These are phyloP conservation scores for Usnea hakonensis DNA, from an alignment of 495 filamentous ascomycete genomes.

Conservation along the genomic window DNA sequence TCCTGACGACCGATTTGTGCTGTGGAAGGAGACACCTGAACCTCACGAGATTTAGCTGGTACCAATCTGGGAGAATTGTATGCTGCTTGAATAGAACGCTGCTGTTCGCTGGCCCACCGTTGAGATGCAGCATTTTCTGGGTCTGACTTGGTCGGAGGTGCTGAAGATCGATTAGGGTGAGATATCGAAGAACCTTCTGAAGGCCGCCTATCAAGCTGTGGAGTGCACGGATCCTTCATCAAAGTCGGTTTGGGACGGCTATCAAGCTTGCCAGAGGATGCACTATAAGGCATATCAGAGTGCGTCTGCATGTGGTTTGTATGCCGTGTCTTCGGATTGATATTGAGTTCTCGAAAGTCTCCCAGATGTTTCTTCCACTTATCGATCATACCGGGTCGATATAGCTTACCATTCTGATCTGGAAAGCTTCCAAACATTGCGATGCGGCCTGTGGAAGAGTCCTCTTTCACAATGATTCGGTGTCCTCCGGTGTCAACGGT, in stretches of 20 bases:
- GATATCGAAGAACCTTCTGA: background rate
- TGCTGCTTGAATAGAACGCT: background rate
- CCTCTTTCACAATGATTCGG: background rate
- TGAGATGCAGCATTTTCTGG: background rate
- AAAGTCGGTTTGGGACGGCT: background rate
- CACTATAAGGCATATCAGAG: background rate
- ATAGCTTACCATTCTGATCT: no score
- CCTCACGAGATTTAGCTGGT: background rate
- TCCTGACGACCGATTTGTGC: background rate
- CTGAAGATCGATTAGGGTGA: background rate
- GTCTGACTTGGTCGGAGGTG: background rate
- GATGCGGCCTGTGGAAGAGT: no score
- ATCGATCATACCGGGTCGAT: background rate
- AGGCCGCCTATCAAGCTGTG: background rate
- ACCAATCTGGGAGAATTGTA: background rate
- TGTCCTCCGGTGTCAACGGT: background rate
- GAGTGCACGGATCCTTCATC: background rate
- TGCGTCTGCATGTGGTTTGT: background rate
- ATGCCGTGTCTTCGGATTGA: background rate
- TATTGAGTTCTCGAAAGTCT: background rate
- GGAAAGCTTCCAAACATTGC: no score
- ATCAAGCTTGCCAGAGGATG: background rate
- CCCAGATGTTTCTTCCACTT: background rate
- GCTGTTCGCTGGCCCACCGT: background rate
- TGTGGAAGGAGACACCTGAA: background rate